These are phyloP conservation scores for Phyllosticta capitalensis DNA, from an alignment of 2,329 filamentous ascomycete genomes.

Conservation along the genomic window DNA sequence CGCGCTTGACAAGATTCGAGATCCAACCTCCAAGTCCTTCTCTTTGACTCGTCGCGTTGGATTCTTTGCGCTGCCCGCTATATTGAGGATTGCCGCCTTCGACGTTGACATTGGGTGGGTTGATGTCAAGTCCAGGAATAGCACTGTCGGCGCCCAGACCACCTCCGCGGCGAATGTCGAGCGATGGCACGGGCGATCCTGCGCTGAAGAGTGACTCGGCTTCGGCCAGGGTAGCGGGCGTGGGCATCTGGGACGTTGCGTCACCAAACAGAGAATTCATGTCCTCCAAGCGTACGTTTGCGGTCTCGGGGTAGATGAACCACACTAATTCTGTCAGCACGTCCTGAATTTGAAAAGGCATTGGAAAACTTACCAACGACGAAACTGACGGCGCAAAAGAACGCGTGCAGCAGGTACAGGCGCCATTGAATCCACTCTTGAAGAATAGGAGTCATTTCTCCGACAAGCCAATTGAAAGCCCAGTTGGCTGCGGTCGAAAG, in stretches of 20 bases:
- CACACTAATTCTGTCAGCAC: conserved; percentile 55
- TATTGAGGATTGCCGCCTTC: conserved; percentile 42
- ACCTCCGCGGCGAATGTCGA: conserved; percentile 53
- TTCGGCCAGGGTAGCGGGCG: conserved; percentile 68
- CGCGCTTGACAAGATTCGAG: conserved; percentile 52
- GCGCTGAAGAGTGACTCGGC: conserved; percentile 70
- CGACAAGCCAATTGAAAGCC: conserved; percentile 97
- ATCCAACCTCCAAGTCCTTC: conserved; percentile 63
- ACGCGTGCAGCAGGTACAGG: conserved; percentile 88
- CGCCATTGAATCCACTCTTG: conserved; percentile 92
- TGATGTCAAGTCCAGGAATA: conserved; percentile 73
- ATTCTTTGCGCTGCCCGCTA: conserved; percentile 17
- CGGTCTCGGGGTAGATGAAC: conserved; percentile 95
- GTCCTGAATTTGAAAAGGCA: neutral
- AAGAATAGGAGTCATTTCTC: conserved; percentile 85
- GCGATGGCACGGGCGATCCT: conserved; percentile 70
- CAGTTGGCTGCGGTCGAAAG: conserved; percentile 94
- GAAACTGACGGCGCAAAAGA: conserved; percentile 93
- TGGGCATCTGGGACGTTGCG: conserved; percentile 72
- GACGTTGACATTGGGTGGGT: conserved; percentile 57
- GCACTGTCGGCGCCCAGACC: conserved; percentile 50
- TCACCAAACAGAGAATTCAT: conserved; percentile 96
- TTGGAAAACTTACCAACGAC: conserved; percentile 67
- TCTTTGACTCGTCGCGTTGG: conserved; percentile 17
- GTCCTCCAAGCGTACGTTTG: conserved; percentile 87